phyloP scores from a whole-genome alignment of 2,329 filamentous ascomycete genomes.

The Fusarium chlamydosporum region DNA sequence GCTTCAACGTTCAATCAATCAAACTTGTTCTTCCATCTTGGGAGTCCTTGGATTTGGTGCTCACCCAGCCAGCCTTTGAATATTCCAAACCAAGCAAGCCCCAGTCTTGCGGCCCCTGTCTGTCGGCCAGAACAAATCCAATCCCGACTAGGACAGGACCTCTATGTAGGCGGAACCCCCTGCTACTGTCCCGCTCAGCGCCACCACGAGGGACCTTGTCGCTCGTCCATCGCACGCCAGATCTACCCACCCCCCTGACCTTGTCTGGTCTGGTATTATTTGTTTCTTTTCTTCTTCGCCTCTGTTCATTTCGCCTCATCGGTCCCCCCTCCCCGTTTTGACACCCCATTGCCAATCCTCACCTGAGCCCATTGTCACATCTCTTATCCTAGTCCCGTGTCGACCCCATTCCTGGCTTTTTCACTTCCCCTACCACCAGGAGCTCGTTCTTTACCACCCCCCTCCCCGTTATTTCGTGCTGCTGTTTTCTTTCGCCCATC shows the following conservation, averaged over 20 bases:
- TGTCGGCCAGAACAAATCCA: constrained; percentile 39
- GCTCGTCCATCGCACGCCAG: constrained; percentile 53
- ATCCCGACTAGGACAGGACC: constrained; percentile 37
- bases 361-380: constrained; percentile 51
- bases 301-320: constrained; percentile 48
- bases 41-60: constrained; percentile 37
- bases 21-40: constrained; percentile 33
- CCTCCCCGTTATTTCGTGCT: constrained; percentile 40
- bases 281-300: constrained; percentile 45
- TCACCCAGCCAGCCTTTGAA: constrained; percentile 30
- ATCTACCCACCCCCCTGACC: constrained; percentile 51
- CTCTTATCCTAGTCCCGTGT: constrained; percentile 50
- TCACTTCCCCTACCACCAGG: constrained; percentile 44
- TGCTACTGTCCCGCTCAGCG: constrained; percentile 52
- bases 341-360: constrained; percentile 48
- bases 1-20: constrained; percentile 37
- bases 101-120: constrained; percentile 37
- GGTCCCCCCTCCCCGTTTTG: constrained; percentile 42
- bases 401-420: constrained; percentile 50
- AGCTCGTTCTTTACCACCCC: constrained; percentile 44
- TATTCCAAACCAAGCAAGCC: constrained; percentile 32
- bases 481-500: constrained; percentile 42
- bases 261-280: constrained; percentile 44
- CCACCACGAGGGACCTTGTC: constrained; percentile 55
- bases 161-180: constrained; percentile 39